These are phyloP conservation scores for Kuraishia molischiana DNA, from an alignment of 805 yeast genomes.

Conservation along the genomic window DNA sequence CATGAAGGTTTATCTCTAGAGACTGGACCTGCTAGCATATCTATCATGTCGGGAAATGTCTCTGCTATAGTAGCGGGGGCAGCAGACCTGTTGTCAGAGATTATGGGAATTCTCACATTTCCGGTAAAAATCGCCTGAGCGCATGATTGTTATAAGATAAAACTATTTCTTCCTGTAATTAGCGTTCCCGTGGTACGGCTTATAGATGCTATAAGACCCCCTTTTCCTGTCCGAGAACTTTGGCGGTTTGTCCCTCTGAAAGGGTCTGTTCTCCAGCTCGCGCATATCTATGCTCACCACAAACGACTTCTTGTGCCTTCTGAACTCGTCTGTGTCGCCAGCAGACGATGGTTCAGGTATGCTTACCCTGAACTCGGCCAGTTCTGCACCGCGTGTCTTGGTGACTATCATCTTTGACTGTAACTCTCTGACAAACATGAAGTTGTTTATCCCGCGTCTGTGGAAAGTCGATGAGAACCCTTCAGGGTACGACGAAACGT, in stretches of 20 bases:
- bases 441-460: slow-evolving; percentile 34
- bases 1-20: too few relatives aligned
- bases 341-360: slow-evolving; percentile 23
- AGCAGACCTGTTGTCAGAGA: too few relatives aligned
- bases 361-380: slow-evolving; percentile 32
- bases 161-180: too few relatives aligned
- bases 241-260: too few relatives aligned
- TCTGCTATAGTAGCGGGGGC: too few relatives aligned
- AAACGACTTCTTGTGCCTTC: slow-evolving; percentile 24
- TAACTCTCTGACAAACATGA: slow-evolving; percentile 40
- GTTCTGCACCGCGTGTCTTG: slow-evolving; percentile 22
- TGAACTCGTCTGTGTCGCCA: slow-evolving; percentile 8
- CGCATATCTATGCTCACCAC: slow-evolving; percentile 30
- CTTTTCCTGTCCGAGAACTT: background rate
- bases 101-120: too few relatives aligned
- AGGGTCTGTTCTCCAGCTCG: slow-evolving; percentile 27
- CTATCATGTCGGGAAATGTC: too few relatives aligned
- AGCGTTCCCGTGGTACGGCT: too few relatives aligned
- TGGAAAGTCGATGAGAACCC: slow-evolving; percentile 42
- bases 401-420: slow-evolving; percentile 35
- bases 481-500: slow-evolving; percentile 29
- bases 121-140: too few relatives aligned
- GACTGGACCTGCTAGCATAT: too few relatives aligned
- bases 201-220: too few relatives aligned
- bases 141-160: too few relatives aligned